phyloP scores from a whole-genome alignment of 177 flowering plant genomes.

The Telopea speciosissima region DNA sequence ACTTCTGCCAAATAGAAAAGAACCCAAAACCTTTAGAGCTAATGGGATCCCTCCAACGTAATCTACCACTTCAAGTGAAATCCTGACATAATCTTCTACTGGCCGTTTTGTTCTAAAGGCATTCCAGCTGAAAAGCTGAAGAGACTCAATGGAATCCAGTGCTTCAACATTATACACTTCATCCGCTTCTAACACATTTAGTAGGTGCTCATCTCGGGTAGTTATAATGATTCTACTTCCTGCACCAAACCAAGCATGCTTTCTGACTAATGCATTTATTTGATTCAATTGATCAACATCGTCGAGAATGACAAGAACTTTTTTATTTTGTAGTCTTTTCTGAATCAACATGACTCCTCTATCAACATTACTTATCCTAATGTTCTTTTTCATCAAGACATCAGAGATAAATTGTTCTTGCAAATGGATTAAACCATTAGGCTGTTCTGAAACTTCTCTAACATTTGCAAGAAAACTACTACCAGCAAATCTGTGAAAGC shows the following conservation, averaged over 20 bases:
- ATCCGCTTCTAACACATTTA: neutral
- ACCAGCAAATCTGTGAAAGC: neutral
- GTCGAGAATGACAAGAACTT: constrained; percentile 4
- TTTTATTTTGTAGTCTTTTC: neutral
- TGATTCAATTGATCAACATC: constrained; percentile 6
- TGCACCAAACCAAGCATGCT: neutral
- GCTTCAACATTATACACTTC: neutral
- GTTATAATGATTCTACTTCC: constrained; percentile 8
- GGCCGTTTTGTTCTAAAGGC: neutral
- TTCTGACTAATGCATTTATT: neutral
- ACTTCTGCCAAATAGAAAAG: neutral
- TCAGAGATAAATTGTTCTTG: neutral
- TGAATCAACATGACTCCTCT: neutral
- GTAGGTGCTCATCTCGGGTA: neutral
- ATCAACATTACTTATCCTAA: neutral
- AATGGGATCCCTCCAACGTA: constrained; percentile 6
- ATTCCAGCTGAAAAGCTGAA: constrained; percentile 5
- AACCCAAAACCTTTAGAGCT: constrained; percentile 7
- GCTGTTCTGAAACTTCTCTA: neutral
- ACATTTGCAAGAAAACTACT: neutral
- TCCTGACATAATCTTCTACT: neutral
- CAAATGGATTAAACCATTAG: neutral
- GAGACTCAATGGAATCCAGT: neutral
- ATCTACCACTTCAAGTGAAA: neutral
- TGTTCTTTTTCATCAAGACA: no score